These are phyloP conservation scores for Calonectria multiphialidica DNA, from an alignment of 2,329 filamentous ascomycete species.

Conservation along the genomic window DNA sequence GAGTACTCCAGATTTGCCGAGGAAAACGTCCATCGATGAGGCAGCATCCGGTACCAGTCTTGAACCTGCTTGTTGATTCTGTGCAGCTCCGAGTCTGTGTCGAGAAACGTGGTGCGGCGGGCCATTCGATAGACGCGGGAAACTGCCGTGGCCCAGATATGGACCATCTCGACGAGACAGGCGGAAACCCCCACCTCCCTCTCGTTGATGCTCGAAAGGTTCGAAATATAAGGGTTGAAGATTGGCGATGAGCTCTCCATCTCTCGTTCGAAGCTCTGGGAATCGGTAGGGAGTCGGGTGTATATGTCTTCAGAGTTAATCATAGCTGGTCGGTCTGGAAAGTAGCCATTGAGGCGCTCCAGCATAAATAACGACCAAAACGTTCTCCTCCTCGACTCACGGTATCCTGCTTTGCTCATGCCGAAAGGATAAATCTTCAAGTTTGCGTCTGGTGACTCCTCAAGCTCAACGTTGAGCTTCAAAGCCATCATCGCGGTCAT, in stretches of 20 bases:
- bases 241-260: conserved; percentile 67
- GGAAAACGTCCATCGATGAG: conserved; percentile 65
- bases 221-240: conserved; percentile 64
- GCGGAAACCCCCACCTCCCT: conserved; percentile 65
- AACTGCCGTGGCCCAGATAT: conserved; percentile 75
- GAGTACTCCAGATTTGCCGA: conserved; percentile 69
- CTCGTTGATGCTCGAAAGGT: conserved; percentile 35
- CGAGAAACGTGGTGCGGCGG: conserved; percentile 41
- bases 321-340: conserved; percentile 63
- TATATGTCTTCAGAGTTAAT: conserved; percentile 76
- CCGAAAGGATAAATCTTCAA: conserved; percentile 64
- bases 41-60: conserved; percentile 70
- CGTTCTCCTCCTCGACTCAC: conserved; percentile 76
- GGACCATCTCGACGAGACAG: conserved; percentile 71
- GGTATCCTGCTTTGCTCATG: conserved; percentile 67
- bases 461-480: conserved; percentile 73
- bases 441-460: conserved; percentile 55
- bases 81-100: conserved; percentile 53
- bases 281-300: conserved; percentile 73
- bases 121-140: conserved; percentile 64
- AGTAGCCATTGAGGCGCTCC: conserved; percentile 74
- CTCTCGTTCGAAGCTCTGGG: conserved; percentile 72
- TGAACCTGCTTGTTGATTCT: conserved; percentile 64
- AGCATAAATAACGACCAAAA: conserved; percentile 80
- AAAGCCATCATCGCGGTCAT: conserved; percentile 70